Conservation (phyloP, 148 eudicot species). For the Vaccinium corymbosum region DNA sequence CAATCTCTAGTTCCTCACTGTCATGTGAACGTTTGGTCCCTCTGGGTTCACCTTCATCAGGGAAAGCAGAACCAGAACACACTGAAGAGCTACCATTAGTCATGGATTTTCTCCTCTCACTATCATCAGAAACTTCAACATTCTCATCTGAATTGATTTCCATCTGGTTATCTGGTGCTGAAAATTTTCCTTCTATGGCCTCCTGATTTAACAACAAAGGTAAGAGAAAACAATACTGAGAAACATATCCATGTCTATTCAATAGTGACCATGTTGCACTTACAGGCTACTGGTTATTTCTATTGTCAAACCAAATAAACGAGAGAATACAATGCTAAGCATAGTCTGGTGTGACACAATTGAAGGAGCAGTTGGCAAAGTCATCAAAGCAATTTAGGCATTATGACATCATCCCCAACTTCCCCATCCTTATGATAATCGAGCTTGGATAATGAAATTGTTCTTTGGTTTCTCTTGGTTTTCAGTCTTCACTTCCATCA, state of each 20-base stretch:
- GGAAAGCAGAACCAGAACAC: constrained; percentile 25
- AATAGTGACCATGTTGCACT: background rate
- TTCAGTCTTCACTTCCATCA: background rate
- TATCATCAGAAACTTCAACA: constrained; percentile 20
- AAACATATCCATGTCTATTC: constrained; percentile 2
- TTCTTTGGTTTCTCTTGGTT: background rate
- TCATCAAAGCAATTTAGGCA: background rate
- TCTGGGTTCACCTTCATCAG: constrained; percentile 28
- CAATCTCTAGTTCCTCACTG: constrained; percentile 34
- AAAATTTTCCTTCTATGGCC: constrained; percentile 22
- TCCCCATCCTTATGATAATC: background rate
- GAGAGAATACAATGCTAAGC: background rate
- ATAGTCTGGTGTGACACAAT: background rate
- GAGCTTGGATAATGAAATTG: background rate
- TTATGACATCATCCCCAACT: background rate
- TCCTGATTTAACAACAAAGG: constrained; percentile 31
- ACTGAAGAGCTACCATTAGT: constrained; percentile 25
- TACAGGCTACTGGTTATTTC: background rate
- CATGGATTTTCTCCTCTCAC: constrained; percentile 17
- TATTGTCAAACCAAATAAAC: background rate
- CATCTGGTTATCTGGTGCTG: constrained; percentile 9
- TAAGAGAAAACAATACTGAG: background rate
- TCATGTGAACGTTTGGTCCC: constrained; percentile 51
- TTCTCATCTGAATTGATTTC: constrained; percentile 20
- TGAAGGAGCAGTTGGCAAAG: background rate